These are phyloP conservation scores for Colletotrichum cuscutae DNA, from an alignment of 2,329 filamentous ascomycete species.

Conservation along the genomic window DNA sequence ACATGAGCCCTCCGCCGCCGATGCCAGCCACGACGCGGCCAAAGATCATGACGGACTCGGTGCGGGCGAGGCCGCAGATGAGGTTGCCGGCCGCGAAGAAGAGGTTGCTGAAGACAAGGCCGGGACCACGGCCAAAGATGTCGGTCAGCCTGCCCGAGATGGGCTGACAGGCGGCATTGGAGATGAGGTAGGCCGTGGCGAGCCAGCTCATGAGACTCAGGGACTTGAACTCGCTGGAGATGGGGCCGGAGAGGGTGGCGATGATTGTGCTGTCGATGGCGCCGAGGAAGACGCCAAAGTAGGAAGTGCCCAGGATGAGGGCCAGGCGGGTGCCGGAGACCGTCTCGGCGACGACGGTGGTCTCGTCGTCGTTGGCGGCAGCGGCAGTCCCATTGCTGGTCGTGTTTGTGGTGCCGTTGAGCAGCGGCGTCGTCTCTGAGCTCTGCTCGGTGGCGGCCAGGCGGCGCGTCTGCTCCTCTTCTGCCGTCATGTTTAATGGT, in stretches of 20 bases:
- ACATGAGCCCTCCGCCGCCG: conserved; percentile 82
- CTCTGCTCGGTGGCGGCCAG: conserved; percentile 3
- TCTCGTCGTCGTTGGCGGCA: conserved; percentile 52
- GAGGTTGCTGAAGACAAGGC: conserved; percentile 81
- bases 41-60: conserved; percentile 75
- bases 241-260: conserved; percentile 84
- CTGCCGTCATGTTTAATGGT: conserved; percentile 19
- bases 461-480: conserved; percentile 22
- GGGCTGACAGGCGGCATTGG: conserved; percentile 87
- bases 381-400: conserved; percentile 2
- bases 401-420: conserved; percentile 16
- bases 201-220: conserved; percentile 88
- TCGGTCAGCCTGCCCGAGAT: conserved; percentile 88
- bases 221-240: conserved; percentile 84
- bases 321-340: conserved; percentile 59
- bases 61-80: conserved; percentile 79
- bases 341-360: conserved; percentile 58
- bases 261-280: conserved; percentile 83
- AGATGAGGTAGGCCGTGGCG: conserved; percentile 86
- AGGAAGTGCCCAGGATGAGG: conserved; percentile 66
- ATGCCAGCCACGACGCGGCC: conserved; percentile 85
- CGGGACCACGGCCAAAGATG: conserved; percentile 84
- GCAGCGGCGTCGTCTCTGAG: conserved; percentile 34
- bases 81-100: conserved; percentile 85
- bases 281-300: conserved; percentile 70